Evolutionary conservation across 495 filamentous ascomycete genomes (phyloP), one percentile per base, ranked within the genome.

Genomic region (Hyaloscypha finlandica): DNA sequence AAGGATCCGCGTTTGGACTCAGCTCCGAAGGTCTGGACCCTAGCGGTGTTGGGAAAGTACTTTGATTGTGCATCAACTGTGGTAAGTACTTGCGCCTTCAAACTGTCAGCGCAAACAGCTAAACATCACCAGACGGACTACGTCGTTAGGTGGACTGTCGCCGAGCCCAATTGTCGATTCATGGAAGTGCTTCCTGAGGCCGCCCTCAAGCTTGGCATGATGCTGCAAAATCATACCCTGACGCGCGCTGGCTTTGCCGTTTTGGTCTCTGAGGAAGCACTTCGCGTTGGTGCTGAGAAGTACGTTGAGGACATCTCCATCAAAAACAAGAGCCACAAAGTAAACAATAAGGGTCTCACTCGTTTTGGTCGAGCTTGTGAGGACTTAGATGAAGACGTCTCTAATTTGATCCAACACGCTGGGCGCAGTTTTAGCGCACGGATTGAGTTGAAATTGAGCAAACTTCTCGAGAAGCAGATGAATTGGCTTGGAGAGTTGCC

Each of bases 11-110:
- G 63, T 4, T 65, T 87, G 3, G 80, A 86, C 66, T 84, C 83
- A 0, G 82, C 84, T 14, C 79, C 79, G 59, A 86, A 85, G 63
- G 64, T 85, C 6, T 86, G 82, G 82, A 84, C 83, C 0, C 78
- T 81, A n/a, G 82, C 80, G 55, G 78, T 77, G 12, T 70, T 87
- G 2, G 82, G 82, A 6, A 81, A 83, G 39, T 69, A 81, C 58
- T 79, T 83, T 39, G 75, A 80, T 0, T 77, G 85, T 32, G 74
- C 76, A 0, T n/a, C 20, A 2, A 16, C 53, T 6, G 68, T 70
- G 42, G 71, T 68, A 63, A 62, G 69, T 71, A 14, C 31, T 20
- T 37, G 3, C 30, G 25, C 25, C 56, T 32, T 37, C 12, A 20
- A 4, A 14, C 32, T 3, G 3, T 11, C 1, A 57, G n/a, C 56